These are phyloP conservation scores for Chrysoporthe austroafricana DNA, from an alignment of 2,329 filamentous ascomycete species.

Conservation along the genomic window DNA sequence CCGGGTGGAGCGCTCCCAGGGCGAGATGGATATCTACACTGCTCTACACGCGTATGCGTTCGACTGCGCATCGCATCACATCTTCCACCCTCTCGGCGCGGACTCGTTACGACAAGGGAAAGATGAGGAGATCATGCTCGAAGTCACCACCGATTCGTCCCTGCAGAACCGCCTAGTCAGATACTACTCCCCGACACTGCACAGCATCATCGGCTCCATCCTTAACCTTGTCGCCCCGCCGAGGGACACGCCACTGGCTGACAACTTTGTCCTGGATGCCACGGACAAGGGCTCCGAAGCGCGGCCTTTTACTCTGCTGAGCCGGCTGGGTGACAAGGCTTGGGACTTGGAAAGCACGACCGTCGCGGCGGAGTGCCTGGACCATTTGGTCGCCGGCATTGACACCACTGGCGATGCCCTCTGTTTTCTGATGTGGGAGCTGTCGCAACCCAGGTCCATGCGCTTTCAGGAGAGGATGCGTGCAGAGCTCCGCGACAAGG, in stretches of 20 bases:
- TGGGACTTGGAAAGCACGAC: conserved; percentile 54
- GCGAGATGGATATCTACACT: conserved; percentile 64
- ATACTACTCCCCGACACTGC: conserved; percentile 58
- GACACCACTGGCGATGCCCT: conserved; percentile 73
- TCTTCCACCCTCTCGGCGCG: conserved; percentile 70
- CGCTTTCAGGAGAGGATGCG: conserved; percentile 56
- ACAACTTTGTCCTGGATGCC: conserved; percentile 60
- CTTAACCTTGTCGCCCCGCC: conserved; percentile 56
- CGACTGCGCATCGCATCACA: conserved; percentile 69
- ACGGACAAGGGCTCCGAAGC: conserved; percentile 48
- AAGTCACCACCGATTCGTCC: conserved; percentile 70
- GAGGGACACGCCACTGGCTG: conserved; percentile 61
- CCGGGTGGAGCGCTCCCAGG: conserved; percentile 51
- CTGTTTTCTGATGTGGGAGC: conserved; percentile 73
- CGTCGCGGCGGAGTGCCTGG: conserved; percentile 69
- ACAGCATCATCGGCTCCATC: conserved; percentile 50
- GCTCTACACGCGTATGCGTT: conserved; percentile 69
- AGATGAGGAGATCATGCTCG: conserved; percentile 70
- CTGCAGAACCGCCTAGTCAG: conserved; percentile 65
- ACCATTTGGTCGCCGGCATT: conserved; percentile 74
- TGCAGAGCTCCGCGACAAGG: conserved; percentile 49
- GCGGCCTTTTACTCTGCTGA: conserved; percentile 60
- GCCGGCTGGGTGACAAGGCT: conserved; percentile 59
- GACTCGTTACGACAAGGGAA: conserved; percentile 58
- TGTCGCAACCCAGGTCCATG: conserved; percentile 62